These are phyloP conservation scores for Penicillium glabrum DNA, from an alignment of 2,329 filamentous ascomycete species.

Conservation along the genomic window DNA sequence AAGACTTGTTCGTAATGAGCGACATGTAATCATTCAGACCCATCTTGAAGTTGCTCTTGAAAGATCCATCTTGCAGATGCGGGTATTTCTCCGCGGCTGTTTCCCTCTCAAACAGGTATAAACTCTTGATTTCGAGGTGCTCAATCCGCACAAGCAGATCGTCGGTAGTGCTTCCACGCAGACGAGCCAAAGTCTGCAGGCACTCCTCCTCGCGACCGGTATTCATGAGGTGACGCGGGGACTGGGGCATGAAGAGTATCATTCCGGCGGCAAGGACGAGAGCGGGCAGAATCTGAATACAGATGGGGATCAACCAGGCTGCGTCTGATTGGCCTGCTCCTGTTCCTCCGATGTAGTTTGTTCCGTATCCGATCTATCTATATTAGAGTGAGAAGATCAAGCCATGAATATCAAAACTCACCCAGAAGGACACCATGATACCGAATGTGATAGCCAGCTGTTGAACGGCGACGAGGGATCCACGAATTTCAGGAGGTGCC, in stretches of 20 bases:
- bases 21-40: slow-evolving; percentile 49
- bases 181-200: slow-evolving; percentile 58
- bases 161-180: slow-evolving; percentile 63
- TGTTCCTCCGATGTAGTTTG: slow-evolving; percentile 66
- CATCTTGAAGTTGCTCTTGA: slow-evolving; percentile 64
- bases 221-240: slow-evolving; percentile 71
- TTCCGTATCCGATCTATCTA: slow-evolving; percentile 42
- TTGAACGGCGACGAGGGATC: slow-evolving; percentile 43
- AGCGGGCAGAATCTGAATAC: slow-evolving; percentile 68
- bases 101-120: slow-evolving; percentile 71
- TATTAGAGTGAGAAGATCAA: slow-evolving; percentile 6
- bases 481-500: slow-evolving; percentile 44
- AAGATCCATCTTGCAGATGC: slow-evolving; percentile 59
- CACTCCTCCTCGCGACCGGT: slow-evolving; percentile 68
- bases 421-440: slow-evolving; percentile 46
- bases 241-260: slow-evolving; percentile 73
- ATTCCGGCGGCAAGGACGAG: slow-evolving; percentile 67
- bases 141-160: slow-evolving; percentile 72
- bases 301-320: slow-evolving; percentile 73
- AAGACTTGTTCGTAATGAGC: slow-evolving; percentile 33
- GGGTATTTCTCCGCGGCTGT: slow-evolving; percentile 67
- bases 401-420: slow-evolving; percentile 12
- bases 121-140: slow-evolving; percentile 75
- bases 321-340: slow-evolving; percentile 60
- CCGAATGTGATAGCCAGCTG: slow-evolving; percentile 47